Evolutionary conservation across 1,284 basidiomycete genomes (phyloP).

Genomic region (Tylopilus sp.): DNA sequence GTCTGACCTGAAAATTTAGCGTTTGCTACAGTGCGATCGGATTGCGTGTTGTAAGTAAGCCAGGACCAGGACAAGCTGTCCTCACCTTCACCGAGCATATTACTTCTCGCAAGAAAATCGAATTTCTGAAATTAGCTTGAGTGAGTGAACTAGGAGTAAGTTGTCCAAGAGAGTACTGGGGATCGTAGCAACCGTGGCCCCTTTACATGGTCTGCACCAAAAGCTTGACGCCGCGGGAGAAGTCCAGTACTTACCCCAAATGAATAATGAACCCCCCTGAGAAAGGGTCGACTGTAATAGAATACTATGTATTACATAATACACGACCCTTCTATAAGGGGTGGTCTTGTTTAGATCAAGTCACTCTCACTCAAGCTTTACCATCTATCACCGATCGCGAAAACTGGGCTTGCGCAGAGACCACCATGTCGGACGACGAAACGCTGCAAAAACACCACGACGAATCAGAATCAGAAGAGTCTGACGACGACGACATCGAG

Average conservation of each 20-base stretch:
- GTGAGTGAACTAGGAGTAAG: not conserved
- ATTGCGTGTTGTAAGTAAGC: not conserved
- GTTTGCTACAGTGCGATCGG: not conserved
- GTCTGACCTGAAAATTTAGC: constrained; percentile 4
- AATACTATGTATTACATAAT: constrained; percentile 12
- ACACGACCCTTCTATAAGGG: not conserved
- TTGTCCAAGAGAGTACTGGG: not conserved
- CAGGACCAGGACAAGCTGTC: not conserved
- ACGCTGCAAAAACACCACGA: constrained; percentile 59
- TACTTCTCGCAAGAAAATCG: too few species aligned
- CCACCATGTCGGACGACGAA: constrained; percentile 62
- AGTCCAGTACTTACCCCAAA: not conserved
- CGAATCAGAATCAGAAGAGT: constrained; percentile 69
- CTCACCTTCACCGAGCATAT: not conserved
- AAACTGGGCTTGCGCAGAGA: constrained; percentile 1
- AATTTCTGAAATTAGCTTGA: not conserved
- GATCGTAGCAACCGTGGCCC: not conserved
- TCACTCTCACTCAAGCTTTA: not conserved
- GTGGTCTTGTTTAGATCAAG: constrained; percentile 22
- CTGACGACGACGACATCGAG: constrained; percentile 57
- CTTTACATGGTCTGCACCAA: not conserved
- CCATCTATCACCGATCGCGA: constrained; percentile 17
- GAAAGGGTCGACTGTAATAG: not conserved
- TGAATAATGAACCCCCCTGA: not conserved
- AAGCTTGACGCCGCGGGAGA: constrained; percentile 1